Evolutionary conservation across 495 filamentous ascomycete species (phyloP).

Genomic region (Aspergillus hancockii): DNA sequence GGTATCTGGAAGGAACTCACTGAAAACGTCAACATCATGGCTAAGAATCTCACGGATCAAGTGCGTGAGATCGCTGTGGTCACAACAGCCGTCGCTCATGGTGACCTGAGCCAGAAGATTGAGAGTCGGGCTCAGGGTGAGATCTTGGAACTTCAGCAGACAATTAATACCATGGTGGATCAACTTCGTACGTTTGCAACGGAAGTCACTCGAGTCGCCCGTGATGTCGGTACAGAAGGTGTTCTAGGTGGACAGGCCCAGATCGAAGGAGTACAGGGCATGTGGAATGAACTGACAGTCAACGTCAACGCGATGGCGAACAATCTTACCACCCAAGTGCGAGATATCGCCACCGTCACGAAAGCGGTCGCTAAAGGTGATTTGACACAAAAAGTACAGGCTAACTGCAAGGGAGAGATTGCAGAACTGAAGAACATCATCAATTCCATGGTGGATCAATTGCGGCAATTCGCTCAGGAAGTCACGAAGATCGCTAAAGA

Average conservation of each 20-base stretch:
- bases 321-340: conserved; percentile 95
- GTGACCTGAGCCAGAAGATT: conserved; percentile 95
- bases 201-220: conserved; percentile 93
- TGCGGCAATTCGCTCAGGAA: conserved; percentile 95
- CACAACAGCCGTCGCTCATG: conserved; percentile 94
- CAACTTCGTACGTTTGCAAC: conserved; percentile 96
- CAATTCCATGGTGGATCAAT: conserved; percentile 98
- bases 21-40: conserved; percentile 98
- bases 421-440: conserved; percentile 94
- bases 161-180: conserved; percentile 99
- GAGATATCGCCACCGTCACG: conserved; percentile 98
- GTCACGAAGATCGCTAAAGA: conserved; percentile 97
- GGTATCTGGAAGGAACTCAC: conserved; percentile 99
- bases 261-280: conserved; percentile 81
- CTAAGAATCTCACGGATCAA: conserved; percentile 78
- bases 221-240: conserved; percentile 97
- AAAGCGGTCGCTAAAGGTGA: conserved; percentile 96
- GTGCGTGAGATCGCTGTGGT: conserved; percentile 97
- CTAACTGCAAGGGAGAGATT: conserved; percentile 95
- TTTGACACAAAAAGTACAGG: conserved; percentile 94
- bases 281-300: conserved; percentile 96
- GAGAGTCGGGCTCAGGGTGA: conserved; percentile 92
- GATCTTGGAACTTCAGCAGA: conserved; percentile 94
- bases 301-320: conserved; percentile 99
- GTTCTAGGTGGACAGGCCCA: conserved; percentile 95